A percentile compares a stretch with the other conserved stretches of the same genome.
phyloP scores from a whole-genome alignment of 2,329 filamentous ascomycete species.

The Trichoderma polysporum region DNA sequence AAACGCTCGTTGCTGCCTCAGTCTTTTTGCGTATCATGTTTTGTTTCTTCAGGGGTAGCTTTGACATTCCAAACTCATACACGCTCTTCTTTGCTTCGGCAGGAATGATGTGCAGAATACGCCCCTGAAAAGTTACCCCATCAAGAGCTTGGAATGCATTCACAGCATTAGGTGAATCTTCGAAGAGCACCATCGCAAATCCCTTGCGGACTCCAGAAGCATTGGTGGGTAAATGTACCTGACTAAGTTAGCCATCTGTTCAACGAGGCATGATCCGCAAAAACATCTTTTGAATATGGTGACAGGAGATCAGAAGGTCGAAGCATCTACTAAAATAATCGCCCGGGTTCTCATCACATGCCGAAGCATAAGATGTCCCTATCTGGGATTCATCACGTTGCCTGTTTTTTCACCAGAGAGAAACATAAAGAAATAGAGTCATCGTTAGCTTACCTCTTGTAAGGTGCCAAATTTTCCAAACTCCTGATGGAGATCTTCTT shows the following conservation, averaged over 20 bases:
- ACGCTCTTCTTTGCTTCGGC: conserved; percentile 78
- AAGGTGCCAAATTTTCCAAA: conserved; percentile 74
- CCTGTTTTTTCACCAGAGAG: conserved; percentile 19
- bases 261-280: conserved; percentile 24
- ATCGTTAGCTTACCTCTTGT: conserved; percentile 73
- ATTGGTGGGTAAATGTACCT: conserved; percentile 86
- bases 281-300: conserved; percentile 22
- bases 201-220: conserved; percentile 77
- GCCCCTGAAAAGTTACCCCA: conserved; percentile 85
- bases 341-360: conserved; percentile 90
- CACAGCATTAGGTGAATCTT: conserved; percentile 69
- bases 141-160: conserved; percentile 78
- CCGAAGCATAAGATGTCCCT: conserved; percentile 98
- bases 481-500: conserved; percentile 70
- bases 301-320: conserved; percentile 67
- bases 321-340: conserved; percentile 99
- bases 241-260: conserved; percentile 33
- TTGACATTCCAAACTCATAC: conserved; percentile 86
- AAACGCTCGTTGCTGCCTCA: conserved; percentile 73
- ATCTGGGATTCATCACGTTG: conserved; percentile 95
- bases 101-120: conserved; percentile 85
- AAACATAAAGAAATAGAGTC: conserved; percentile 16
- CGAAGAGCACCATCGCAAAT: conserved; percentile 83
- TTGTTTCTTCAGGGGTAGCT: conserved; percentile 92
- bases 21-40: conserved; percentile 83